phyloP scores from a whole-genome alignment of 345 rosid genomes.

The Brassica nigra region DNA sequence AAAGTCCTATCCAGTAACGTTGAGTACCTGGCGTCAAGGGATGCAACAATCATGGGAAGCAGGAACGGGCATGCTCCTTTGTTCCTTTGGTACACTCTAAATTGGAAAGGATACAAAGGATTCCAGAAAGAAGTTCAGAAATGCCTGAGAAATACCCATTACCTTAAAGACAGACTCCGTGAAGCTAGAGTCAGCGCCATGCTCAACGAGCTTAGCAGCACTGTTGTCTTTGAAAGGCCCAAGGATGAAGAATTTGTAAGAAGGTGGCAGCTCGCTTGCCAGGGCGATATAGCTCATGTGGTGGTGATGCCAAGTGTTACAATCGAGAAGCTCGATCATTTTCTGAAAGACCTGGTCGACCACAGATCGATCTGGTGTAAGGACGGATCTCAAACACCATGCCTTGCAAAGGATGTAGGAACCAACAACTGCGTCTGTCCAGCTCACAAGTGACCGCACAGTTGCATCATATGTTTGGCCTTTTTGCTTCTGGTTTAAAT shows the following conservation, averaged over 20 bases:
- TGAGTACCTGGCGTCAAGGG: slow-evolving; percentile 93
- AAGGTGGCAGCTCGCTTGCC: slow-evolving; percentile 94
- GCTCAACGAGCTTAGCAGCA: slow-evolving; percentile 94
- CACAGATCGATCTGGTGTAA: slow-evolving; percentile 65
- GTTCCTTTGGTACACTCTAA: slow-evolving; percentile 94
- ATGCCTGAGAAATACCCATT: slow-evolving; percentile 89
- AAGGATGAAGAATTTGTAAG: slow-evolving; percentile 86
- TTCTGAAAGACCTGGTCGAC: slow-evolving; percentile 62
- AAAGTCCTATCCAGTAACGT: slow-evolving; percentile 83
- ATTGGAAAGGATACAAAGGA: slow-evolving; percentile 87
- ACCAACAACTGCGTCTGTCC: slow-evolving; percentile 64
- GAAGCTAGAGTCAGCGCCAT: slow-evolving; percentile 84
- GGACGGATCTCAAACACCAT: slow-evolving; percentile 55
- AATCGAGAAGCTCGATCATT: slow-evolving; percentile 75
- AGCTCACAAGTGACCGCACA: slow-evolving; percentile 50
- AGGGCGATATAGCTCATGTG: slow-evolving; percentile 81
- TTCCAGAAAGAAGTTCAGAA: slow-evolving; percentile 97
- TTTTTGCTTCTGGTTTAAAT: slow-evolving; percentile 11
- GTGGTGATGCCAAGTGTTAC: slow-evolving; percentile 95
- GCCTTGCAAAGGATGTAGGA: slow-evolving; percentile 70
- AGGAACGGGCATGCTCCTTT: slow-evolving; percentile 97
- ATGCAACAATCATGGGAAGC: slow-evolving; percentile 99
- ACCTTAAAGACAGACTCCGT: slow-evolving; percentile 65
- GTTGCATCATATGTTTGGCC: background rate
- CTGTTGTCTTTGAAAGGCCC: slow-evolving; percentile 93